Evolutionary conservation across 345 rosid species (phyloP), one percentile per base, ranked within the genome.

Genomic region (Pistacia vera): DNA sequence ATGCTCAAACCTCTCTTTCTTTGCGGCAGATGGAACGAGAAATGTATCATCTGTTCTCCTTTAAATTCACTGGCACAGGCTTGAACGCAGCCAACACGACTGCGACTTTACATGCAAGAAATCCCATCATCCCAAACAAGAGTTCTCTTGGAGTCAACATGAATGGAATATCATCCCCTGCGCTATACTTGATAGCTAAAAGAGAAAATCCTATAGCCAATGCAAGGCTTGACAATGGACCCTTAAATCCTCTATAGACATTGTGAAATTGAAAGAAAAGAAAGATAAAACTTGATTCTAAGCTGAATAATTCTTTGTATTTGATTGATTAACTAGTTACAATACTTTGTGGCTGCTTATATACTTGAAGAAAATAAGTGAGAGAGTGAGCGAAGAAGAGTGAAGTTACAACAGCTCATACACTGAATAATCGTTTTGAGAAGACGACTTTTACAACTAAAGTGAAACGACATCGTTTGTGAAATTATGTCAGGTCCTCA

Each of bases 11-110:
- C 63, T 70, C n/a, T 52, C 41, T 68, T n/a, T 70, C 6, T 57
- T 36, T 9, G 11, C 11, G 18, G 1, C 18, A 35, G 4, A 38
- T 6, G 18, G 8, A 48, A 63, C 17, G 1, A 71, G 13, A 16
- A 16, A 71, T 36, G 5, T 2, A 38, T 85, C 81, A 88, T 65
- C 82, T 80, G 16, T 63, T 75, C 75, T 79, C 84, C 78, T 81
- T 76, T 0, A 77, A 57, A 70, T 65, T 79, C 66, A 74, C 60
- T 14, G 82, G 62, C 61, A 88, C 22, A 10, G 98, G 92, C 80
- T 86, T 95, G 41, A 95, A 85, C 35, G 98, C 91, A 18, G 99
- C 96, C 78, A 91, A 75, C 76, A 95, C 79, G 48, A 90, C 99
- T 0, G 97, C 95, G 2, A 86, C 93, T 87, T 93, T 95, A 80